Conservation (phyloP, 148 eudicot genomes). For the Fagopyrum esculentum region DNA sequence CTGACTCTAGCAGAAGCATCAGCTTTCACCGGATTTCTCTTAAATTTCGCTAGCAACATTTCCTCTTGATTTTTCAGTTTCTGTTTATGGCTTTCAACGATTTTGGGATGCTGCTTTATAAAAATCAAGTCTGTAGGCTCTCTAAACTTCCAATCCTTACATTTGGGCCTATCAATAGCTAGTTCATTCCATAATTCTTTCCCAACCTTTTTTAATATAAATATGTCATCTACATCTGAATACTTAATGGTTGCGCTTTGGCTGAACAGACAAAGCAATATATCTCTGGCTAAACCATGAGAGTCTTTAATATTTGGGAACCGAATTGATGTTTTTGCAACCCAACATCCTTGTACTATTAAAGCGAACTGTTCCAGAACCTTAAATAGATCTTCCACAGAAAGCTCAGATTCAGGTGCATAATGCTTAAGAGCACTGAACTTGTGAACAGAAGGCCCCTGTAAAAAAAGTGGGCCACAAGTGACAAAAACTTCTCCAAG, state of each 20-base stretch:
- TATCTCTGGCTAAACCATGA: conserved; percentile 41
- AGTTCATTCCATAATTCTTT: conserved; percentile 36
- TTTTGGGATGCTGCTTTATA: conserved; percentile 38
- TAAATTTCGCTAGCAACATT: conserved; percentile 16
- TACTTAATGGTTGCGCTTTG: conserved; percentile 40
- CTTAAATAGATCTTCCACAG: conserved; percentile 49
- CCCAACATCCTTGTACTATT: conserved; percentile 90
- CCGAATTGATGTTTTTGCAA: conserved; percentile 42
- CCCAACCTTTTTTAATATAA: conserved; percentile 19
- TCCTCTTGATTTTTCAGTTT: conserved; percentile 33
- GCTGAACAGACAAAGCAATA: conserved; percentile 44
- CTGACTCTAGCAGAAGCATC: conserved; percentile 16
- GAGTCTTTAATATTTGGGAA: conserved; percentile 17
- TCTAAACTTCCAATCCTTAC: conserved; percentile 71
- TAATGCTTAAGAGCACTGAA: conserved; percentile 54
- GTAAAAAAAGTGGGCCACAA: neutral
- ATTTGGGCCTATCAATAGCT: conserved; percentile 48
- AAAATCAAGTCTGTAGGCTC: conserved; percentile 52
- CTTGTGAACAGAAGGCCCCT: conserved; percentile 65
- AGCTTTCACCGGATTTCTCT: conserved; percentile 23
- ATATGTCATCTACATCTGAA: conserved; percentile 20
- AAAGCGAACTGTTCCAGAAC: conserved; percentile 43
- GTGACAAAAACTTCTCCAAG: neutral
- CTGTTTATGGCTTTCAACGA: conserved; percentile 41
- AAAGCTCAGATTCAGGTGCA: conserved; percentile 51